Conservation (phyloP, 225 moss, liverwort and hornwort species). For the Straminergon stramineum region DNA sequence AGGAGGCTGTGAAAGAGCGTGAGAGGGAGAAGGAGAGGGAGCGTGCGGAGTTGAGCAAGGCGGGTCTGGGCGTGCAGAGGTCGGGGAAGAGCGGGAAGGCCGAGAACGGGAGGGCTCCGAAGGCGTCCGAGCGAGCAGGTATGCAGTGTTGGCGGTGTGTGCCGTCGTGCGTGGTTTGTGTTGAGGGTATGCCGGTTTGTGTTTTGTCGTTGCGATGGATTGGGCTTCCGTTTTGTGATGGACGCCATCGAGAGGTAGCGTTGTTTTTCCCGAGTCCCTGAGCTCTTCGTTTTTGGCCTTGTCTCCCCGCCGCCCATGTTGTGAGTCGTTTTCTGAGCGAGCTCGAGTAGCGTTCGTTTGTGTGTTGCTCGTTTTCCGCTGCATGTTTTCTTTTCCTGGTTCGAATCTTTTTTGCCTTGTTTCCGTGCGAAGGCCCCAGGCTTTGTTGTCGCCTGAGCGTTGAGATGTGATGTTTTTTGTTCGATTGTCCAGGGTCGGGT, state of each 20-base stretch:
- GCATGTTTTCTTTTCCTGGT: neutral
- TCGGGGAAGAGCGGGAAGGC: conserved; percentile 34
- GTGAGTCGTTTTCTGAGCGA: neutral
- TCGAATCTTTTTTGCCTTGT: neutral
- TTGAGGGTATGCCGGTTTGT: neutral
- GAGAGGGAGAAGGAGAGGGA: conserved; percentile 47
- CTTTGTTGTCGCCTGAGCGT: too few species aligned
- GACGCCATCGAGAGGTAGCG: neutral
- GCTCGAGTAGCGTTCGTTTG: too few species aligned
- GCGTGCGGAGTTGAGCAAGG: conserved; percentile 34
- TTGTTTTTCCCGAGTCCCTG: neutral
- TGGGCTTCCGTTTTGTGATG: neutral
- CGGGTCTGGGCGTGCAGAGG: conserved; percentile 6
- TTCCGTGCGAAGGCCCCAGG: neutral
- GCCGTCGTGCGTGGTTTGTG: neutral
- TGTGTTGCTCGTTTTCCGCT: neutral
- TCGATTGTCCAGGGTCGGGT: neutral
- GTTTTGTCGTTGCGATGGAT: neutral
- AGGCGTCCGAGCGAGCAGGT: conserved; percentile 55
- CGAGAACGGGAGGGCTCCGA: conserved; percentile 48
- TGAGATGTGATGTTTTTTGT: neutral
- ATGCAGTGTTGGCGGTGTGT: too few species aligned
- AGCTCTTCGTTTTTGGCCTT: neutral
- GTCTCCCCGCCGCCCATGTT: too few species aligned
- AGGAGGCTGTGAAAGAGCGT: conserved; percentile 11